phyloP scores from a whole-genome alignment of 2,329 filamentous ascomycete genomes.

The Pezicula carpinea region DNA sequence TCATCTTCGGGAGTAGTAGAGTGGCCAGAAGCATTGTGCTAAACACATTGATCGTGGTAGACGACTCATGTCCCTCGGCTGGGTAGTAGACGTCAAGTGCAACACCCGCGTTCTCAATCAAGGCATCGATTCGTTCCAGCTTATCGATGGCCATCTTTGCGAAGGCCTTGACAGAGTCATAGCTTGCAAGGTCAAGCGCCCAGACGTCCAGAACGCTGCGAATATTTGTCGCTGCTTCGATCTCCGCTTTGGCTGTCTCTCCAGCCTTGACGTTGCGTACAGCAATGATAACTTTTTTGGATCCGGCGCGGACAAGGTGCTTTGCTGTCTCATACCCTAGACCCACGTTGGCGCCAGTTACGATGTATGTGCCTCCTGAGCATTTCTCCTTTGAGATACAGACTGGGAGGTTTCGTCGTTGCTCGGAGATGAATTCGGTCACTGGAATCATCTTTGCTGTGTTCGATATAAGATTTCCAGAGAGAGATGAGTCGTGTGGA shows the following conservation, averaged over 20 bases:
- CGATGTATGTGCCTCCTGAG: constrained; percentile 19
- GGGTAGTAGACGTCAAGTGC: not conserved
- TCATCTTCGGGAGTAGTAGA: constrained; percentile 23
- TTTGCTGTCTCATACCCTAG: constrained; percentile 35
- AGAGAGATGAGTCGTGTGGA: not conserved
- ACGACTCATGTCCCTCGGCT: constrained; percentile 15
- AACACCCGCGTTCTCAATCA: constrained; percentile 33
- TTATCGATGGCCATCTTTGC: constrained; percentile 19
- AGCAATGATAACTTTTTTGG: constrained; percentile 31
- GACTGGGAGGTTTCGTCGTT: constrained; percentile 8
- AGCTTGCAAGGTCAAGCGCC: constrained; percentile 11
- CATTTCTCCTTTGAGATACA: constrained; percentile 3
- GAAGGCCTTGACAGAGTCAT: constrained; percentile 10
- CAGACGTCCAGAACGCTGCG: constrained; percentile 8
- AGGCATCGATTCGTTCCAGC: constrained; percentile 38
- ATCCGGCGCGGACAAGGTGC: constrained; percentile 31
- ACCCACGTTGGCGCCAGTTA: constrained; percentile 39
- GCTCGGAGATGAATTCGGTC: not conserved
- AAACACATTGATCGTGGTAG: constrained; percentile 25
- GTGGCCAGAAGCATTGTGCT: constrained; percentile 24
- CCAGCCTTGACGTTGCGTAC: constrained; percentile 30
- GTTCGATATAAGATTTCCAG: not conserved
- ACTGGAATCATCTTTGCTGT: not conserved
- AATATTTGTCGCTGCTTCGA: constrained; percentile 21
- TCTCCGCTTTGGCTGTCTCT: constrained; percentile 29